Percentiles rank a stretch among this genome's conserved stretches.
These are phyloP conservation scores for Fagus crenata DNA, from an alignment of 306 rosid species.

Conservation along the genomic window DNA sequence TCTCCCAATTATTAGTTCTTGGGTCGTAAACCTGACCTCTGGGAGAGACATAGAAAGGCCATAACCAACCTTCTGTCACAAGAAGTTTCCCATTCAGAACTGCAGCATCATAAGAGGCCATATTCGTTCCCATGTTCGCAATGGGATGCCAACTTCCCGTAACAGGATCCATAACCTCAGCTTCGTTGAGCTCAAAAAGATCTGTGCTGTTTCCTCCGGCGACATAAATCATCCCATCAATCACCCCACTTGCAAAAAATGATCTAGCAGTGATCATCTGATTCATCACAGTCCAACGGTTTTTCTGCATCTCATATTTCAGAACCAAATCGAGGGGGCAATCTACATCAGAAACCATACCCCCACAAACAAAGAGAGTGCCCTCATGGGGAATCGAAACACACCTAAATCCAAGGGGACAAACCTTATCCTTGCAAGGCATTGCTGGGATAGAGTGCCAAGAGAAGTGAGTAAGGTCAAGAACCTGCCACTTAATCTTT, in stretches of 20 bases:
- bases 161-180: slow-evolving; percentile 77
- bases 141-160: slow-evolving; percentile 68
- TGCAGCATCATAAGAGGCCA: slow-evolving; percentile 95
- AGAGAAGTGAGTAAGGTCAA: slow-evolving; percentile 76
- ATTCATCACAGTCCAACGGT: slow-evolving; percentile 90
- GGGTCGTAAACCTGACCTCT: slow-evolving; percentile 97
- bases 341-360: slow-evolving; percentile 86
- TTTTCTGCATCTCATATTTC: slow-evolving; percentile 83
- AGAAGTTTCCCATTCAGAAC: slow-evolving; percentile 83
- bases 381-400: slow-evolving; percentile 70
- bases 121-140: slow-evolving; percentile 85
- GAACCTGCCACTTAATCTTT: slow-evolving; percentile 96
- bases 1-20: slow-evolving; percentile 71
- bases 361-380: slow-evolving; percentile 82
- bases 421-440: slow-evolving; percentile 93
- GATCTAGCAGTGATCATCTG: slow-evolving; percentile 87
- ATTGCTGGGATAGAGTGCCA: slow-evolving; percentile 88
- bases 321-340: slow-evolving; percentile 96
- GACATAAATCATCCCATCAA: slow-evolving; percentile 75
- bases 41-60: slow-evolving; percentile 95
- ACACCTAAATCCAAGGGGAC: slow-evolving; percentile 91
- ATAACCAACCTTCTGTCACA: slow-evolving; percentile 97
- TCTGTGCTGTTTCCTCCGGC: slow-evolving; percentile 88
- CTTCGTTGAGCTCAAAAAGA: slow-evolving; percentile 82
- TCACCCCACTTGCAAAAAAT: slow-evolving; percentile 80